Evolutionary conservation across 345 rosid genomes (phyloP).

Genomic region (Stellera chamaejasme): DNA sequence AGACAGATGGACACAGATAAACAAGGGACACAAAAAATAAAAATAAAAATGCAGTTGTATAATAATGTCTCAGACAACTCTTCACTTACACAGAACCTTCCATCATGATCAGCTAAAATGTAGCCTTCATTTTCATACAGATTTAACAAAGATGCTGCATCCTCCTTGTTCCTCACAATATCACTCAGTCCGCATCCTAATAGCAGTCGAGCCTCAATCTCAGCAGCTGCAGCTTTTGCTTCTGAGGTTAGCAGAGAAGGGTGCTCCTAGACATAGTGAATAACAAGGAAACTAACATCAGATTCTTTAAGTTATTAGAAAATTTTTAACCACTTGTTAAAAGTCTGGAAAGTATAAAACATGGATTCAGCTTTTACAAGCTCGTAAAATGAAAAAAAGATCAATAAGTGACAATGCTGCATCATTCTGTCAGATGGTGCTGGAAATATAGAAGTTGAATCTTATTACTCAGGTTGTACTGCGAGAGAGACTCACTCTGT

Average conservation of each 20-base stretch:
- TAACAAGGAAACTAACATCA: neutral
- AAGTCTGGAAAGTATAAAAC: no score
- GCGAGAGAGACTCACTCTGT: slow-evolving; percentile 25
- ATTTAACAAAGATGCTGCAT: slow-evolving; percentile 55
- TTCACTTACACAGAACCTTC: slow-evolving; percentile 65
- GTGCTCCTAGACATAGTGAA: slow-evolving; percentile 27
- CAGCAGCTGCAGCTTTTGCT: slow-evolving; percentile 75
- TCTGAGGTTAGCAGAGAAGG: slow-evolving; percentile 39
- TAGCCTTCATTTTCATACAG: slow-evolving; percentile 72
- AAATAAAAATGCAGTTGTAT: no score
- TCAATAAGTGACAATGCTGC: no score
- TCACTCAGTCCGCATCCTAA: slow-evolving; percentile 85
- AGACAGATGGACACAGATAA: slow-evolving; percentile 2
- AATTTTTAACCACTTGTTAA: no score
- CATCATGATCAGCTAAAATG: slow-evolving; percentile 63
- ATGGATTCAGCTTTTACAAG: no score
- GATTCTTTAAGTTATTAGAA: neutral
- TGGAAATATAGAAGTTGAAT: no score
- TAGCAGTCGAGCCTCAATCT: slow-evolving; percentile 58
- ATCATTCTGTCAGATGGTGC: no score
- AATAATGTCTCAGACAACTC: neutral
- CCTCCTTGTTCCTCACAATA: slow-evolving; percentile 60
- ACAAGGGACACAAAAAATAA: neutral
- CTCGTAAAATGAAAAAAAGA: no score
- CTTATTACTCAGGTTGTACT: no score